Conservation (phyloP, 2,329 filamentous ascomycete genomes). For the Monosporascus sp. region DNA sequence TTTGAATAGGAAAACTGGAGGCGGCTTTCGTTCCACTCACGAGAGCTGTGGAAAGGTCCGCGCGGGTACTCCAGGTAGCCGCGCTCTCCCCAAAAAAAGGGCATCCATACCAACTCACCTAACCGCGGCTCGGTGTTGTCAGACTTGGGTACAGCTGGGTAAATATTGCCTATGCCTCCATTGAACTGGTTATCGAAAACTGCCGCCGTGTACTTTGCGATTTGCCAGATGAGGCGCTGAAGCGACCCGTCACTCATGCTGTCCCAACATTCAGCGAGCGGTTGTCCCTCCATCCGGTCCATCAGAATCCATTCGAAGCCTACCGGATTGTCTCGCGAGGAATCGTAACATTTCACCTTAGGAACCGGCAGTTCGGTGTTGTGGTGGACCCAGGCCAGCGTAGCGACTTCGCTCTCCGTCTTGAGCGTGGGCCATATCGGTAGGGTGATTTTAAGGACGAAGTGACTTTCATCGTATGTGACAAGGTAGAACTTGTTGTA, state of each 20-base stretch:
- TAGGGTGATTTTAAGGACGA: slow-evolving; percentile 24
- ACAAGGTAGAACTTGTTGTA: slow-evolving; percentile 21
- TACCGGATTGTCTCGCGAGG: slow-evolving; percentile 16
- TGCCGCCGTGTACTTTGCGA: slow-evolving; percentile 18
- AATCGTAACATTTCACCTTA: slow-evolving; percentile 14
- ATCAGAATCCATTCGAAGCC: slow-evolving; percentile 29
- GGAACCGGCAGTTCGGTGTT: slow-evolving; percentile 23
- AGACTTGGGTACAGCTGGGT: slow-evolving; percentile 4
- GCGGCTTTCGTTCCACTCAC: slow-evolving; percentile 14
- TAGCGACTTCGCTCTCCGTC: slow-evolving; percentile 27
- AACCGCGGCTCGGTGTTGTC: slow-evolving; percentile 4
- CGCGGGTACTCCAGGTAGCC: slow-evolving; percentile 6
- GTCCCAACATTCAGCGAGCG: slow-evolving; percentile 22
- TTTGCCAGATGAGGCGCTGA: slow-evolving; percentile 22
- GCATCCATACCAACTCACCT: slow-evolving; percentile 21
- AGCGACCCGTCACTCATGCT: slow-evolving; percentile 15
- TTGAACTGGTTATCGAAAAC: slow-evolving; percentile 14
- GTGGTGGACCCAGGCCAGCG: slow-evolving; percentile 16
- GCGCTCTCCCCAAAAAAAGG: slow-evolving; percentile 25
- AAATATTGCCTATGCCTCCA: slow-evolving; percentile 25
- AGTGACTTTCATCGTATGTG: slow-evolving; percentile 18
- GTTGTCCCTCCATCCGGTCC: slow-evolving; percentile 18
- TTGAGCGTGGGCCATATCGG: slow-evolving; percentile 20
- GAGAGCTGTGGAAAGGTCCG: slow-evolving; percentile 14
- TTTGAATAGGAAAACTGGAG: slow-evolving; percentile 13